These are phyloP conservation scores for Melastoma candidum DNA, from an alignment of 441 rosid species.

Conservation along the genomic window DNA sequence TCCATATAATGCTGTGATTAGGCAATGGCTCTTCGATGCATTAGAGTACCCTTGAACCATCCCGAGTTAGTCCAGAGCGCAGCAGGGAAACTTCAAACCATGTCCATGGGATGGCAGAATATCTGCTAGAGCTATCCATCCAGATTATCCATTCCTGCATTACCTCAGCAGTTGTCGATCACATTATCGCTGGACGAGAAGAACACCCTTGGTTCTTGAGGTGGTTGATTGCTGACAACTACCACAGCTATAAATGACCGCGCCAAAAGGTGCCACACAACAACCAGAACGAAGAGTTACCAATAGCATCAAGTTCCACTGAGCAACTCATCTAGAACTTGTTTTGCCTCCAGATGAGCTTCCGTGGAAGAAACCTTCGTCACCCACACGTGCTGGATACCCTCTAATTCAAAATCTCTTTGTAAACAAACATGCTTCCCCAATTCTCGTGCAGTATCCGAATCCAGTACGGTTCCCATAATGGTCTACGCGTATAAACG, in stretches of 20 bases:
- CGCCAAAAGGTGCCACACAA: not conserved
- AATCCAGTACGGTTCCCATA: slow-evolving; percentile 36
- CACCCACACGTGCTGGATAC: slow-evolving; percentile 56
- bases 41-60: no score
- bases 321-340: slow-evolving; percentile 30
- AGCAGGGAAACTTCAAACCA: no score
- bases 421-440: slow-evolving; percentile 36
- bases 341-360: slow-evolving; percentile 46
- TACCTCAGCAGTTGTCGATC: no score
- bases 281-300: not conserved
- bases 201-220: no score
- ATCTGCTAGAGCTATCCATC: no score
- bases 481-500: slow-evolving; percentile 38
- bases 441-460: slow-evolving; percentile 25
- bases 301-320: slow-evolving; percentile 4
- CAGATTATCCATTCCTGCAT: no score
- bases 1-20: no score
- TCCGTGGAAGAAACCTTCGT: slow-evolving; percentile 34
- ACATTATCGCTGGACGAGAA: no score
- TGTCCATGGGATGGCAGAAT: no score
- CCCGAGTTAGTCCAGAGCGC: no score
- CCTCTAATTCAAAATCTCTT: slow-evolving; percentile 26
- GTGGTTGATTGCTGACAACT: slow-evolving; percentile 1
- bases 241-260: not conserved
- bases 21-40: no score